Evolutionary conservation across 2,329 filamentous ascomycete genomes (phyloP).

Genomic region (Volutella citrinella): DNA sequence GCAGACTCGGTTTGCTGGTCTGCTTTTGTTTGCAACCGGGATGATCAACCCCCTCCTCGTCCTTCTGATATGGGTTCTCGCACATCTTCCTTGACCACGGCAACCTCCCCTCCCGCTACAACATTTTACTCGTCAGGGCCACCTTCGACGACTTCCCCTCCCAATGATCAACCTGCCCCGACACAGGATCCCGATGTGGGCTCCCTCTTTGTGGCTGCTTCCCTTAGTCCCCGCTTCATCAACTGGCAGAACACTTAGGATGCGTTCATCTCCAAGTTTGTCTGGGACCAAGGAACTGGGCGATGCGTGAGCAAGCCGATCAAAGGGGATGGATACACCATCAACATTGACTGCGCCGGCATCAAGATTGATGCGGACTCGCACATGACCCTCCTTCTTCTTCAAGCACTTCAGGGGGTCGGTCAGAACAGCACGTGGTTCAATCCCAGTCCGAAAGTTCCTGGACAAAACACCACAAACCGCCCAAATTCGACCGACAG

Average conservation of each 20-base stretch:
- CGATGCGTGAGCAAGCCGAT: conserved; percentile 31
- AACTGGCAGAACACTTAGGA: conserved; percentile 39
- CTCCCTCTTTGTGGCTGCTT: conserved; percentile 29
- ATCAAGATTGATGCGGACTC: conserved; percentile 37
- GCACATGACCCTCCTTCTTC: conserved; percentile 37
- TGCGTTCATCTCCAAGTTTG: conserved; percentile 37
- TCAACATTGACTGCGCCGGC: conserved; percentile 35
- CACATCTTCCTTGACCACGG: conserved; percentile 32
- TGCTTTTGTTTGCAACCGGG: conserved; percentile 40
- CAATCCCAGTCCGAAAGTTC: conserved; percentile 37
- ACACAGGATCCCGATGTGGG: conserved; percentile 28
- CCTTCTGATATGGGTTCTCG: conserved; percentile 34
- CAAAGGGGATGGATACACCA: conserved; percentile 34
- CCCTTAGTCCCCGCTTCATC: conserved; percentile 36
- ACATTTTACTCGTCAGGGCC: conserved; percentile 29
- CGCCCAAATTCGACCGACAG: conserved; percentile 23
- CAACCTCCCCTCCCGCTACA: conserved; percentile 30
- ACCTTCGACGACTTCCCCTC: conserved; percentile 24
- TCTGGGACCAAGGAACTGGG: conserved; percentile 37
- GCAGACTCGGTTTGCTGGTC: conserved; percentile 37
- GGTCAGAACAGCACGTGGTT: conserved; percentile 38
- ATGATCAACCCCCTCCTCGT: conserved; percentile 30
- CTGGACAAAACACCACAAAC: conserved; percentile 26
- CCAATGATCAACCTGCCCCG: conserved; percentile 27
- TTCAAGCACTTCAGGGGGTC: conserved; percentile 36